Conservation (phyloP, 495 filamentous ascomycete species). For the Neurospora sp. region DNA sequence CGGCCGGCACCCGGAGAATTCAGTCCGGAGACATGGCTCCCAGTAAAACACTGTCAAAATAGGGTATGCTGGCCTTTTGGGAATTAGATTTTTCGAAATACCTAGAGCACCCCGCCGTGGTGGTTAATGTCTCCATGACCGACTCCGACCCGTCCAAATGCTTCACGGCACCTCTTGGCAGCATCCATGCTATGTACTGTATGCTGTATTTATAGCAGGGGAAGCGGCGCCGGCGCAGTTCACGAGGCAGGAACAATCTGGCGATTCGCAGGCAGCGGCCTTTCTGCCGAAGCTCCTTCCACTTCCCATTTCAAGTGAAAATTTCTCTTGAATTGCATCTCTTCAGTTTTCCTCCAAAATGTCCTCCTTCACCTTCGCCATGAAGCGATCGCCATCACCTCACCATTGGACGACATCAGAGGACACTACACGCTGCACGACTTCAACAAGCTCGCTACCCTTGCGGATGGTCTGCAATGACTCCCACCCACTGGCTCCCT, state of each 20-base stretch:
- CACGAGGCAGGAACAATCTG: background rate
- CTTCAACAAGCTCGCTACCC: background rate
- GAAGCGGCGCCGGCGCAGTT: background rate
- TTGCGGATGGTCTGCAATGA: background rate
- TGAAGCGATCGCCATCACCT: background rate
- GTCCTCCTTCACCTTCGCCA: background rate
- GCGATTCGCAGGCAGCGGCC: background rate
- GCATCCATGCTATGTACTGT: background rate
- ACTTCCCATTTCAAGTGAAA: background rate
- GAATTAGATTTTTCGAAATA: background rate
- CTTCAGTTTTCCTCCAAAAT: background rate
- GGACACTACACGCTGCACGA: background rate
- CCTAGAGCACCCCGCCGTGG: no score
- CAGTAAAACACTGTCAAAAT: background rate
- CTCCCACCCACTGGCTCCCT: background rate
- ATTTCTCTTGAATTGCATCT: background rate
- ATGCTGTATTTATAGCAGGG: background rate
- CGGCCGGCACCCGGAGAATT: background rate
- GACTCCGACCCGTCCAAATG: background rate
- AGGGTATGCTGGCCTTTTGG: background rate
- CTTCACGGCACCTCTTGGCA: background rate
- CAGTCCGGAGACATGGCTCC: background rate
- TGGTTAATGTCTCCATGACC: background rate
- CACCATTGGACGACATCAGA: background rate
- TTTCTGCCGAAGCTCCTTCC: background rate